Evolutionary conservation across 345 rosid genomes (phyloP), one percentile per base, ranked within the genome.

Genomic region (Salix arbutifolia): DNA sequence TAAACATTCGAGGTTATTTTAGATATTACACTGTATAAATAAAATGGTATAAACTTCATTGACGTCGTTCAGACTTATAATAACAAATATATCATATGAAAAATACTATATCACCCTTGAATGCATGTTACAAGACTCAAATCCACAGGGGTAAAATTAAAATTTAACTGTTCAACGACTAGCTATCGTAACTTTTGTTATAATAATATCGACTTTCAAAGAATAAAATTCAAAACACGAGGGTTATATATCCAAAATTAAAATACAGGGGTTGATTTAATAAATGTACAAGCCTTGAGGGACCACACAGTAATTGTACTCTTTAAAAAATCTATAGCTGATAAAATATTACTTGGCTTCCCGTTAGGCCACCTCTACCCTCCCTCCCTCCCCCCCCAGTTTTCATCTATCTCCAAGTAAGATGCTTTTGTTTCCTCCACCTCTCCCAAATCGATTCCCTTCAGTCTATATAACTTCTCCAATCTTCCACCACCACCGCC

Each of bases 341-440:
- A 42, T 38, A 56, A 56, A 38, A 1, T 9, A 61, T 23, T 23
- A 9, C 28, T 10, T 10, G 62, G 62, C 62, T 56, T 56, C 28
- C 14, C 62, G 28, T n/a, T 9, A 1, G 9, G 62, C 62, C 31
- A 38, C 28, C 46, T 40, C 35, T 38, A 4, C 33, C 19, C n/a
- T 33, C 65, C 8, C 23, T 13, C 6, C 30, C 8, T n/a, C 67
- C 6, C 13, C 13, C 19, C 46, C 0, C 4, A 5, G n/a, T 9
- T 5, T 72, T 3, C 9, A 30, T 25, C 26, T 10, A 30, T 18
- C 17, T 4, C 6, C 30, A 0, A 30, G 14, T 10, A 40, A 52
- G 38, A 89, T 85, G 90, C 83, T 90, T 74, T 83, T 86, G 70
- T 79, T 87, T 33, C 86, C 89, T 25, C 92, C 89, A 1, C 88